Conservation (phyloP, 306 rosid genomes). For the Crotalaria pallida region DNA sequence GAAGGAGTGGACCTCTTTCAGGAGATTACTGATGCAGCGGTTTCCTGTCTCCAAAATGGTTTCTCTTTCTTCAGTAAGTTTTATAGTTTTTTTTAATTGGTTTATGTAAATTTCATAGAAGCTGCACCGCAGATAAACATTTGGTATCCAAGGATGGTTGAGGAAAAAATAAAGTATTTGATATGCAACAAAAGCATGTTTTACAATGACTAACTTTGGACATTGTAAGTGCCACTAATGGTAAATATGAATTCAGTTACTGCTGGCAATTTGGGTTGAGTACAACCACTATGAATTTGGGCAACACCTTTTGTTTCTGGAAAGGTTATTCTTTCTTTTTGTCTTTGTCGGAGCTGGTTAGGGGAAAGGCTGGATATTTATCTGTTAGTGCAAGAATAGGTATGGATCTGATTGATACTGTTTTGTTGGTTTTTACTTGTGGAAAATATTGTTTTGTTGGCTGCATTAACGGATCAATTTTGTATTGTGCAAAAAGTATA, state of each 20-base stretch:
- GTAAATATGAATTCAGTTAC: conserved; percentile 1
- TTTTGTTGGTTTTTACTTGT: background rate
- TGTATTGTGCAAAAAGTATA: background rate
- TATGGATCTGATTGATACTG: background rate
- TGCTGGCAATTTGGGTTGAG: background rate
- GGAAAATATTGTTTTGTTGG: background rate
- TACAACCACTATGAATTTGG: conserved; percentile 2
- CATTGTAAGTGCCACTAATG: background rate
- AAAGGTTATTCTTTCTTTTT: background rate
- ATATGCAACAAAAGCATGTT: conserved; percentile 15
- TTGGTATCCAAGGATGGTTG: conserved; percentile 7
- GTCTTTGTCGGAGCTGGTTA: background rate
- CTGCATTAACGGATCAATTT: background rate
- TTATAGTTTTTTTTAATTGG: background rate
- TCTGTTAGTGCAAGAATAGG: background rate
- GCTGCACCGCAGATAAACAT: background rate
- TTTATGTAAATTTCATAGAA: conserved; percentile 1
- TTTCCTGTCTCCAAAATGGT: conserved; percentile 83
- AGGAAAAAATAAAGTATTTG: background rate
- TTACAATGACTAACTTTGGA: conserved; percentile 10
- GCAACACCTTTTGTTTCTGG: background rate
- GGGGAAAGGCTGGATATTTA: conserved; percentile 11
- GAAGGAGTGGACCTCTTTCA: conserved; percentile 81
- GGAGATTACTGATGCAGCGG: conserved; percentile 73
- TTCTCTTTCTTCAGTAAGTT: conserved; percentile 67